Evolutionary conservation across 2,329 filamentous ascomycete species (phyloP).

Genomic region (Talaromyces sp.): DNA sequence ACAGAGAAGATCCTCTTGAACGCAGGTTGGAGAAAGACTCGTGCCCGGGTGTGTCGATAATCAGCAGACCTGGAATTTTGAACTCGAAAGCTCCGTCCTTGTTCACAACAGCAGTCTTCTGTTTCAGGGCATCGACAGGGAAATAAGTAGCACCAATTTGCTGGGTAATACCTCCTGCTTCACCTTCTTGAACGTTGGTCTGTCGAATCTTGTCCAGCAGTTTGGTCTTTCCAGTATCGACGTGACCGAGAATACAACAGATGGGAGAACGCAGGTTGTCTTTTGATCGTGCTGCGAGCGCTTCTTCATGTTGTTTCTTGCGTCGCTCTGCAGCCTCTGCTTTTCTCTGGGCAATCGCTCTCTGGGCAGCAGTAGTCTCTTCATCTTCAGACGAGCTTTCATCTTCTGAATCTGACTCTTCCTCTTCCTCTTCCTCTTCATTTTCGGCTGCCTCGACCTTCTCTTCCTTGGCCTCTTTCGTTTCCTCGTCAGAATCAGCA

Average conservation of each 20-base stretch:
- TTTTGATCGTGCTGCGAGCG: conserved; percentile 82
- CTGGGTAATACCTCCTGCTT: conserved; percentile 98
- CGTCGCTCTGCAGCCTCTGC: conserved; percentile 83
- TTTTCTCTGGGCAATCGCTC: conserved; percentile 72
- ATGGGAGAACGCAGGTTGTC: conserved; percentile 96
- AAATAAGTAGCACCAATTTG: conserved; percentile 99
- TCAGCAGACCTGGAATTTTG: conserved; percentile 92
- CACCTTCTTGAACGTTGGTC: conserved; percentile 97
- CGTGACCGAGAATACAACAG: conserved; percentile 99
- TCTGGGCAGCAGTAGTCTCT: conserved; percentile 65
- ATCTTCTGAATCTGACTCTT: conserved; percentile 42
- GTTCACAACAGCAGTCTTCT: conserved; percentile 94
- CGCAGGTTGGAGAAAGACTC: conserved; percentile 99
- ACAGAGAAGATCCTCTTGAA: conserved; percentile 93
- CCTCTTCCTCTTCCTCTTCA: conserved; percentile 19
- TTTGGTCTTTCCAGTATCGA: conserved; percentile 99
- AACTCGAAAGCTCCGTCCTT: conserved; percentile 84
- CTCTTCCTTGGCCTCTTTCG: conserved; percentile 60
- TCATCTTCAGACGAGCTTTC: conserved; percentile 53
- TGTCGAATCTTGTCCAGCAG: conserved; percentile 96
- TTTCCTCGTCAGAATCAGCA: conserved; percentile 55
- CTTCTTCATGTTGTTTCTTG: conserved; percentile 85
- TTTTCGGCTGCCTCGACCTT: conserved; percentile 13
- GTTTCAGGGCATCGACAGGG: conserved; percentile 83
- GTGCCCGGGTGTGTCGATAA: conserved; percentile 99